Evolutionary conservation across 2,329 filamentous ascomycete species (phyloP).

Genomic region (Beauveria scarabaeidicola): DNA sequence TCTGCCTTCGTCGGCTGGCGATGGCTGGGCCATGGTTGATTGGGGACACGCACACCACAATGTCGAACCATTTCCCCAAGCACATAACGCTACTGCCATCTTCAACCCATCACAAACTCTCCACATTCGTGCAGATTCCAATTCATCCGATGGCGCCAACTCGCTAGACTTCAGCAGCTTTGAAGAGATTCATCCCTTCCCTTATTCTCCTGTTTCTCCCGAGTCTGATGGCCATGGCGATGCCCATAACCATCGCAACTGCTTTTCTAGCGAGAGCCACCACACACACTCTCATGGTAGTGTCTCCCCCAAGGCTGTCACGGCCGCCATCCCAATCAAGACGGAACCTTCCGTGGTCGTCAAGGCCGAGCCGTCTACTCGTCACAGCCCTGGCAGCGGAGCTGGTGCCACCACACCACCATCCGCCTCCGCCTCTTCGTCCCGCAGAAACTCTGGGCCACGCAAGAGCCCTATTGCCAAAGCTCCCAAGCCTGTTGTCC

Average conservation of each 20-base stretch:
- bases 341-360: conserved; percentile 26
- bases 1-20: conserved; percentile 70
- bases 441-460: conserved; percentile 58
- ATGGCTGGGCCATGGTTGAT: conserved; percentile 79
- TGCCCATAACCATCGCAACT: conserved; percentile 50
- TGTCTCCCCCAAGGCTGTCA: conserved; percentile 60
- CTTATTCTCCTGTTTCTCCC: conserved; percentile 74
- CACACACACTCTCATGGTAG: conserved; percentile 36
- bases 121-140: conserved; percentile 78
- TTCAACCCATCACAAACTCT: conserved; percentile 90
- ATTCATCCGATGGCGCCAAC: conserved; percentile 67
- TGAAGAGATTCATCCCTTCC: conserved; percentile 65
- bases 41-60: conserved; percentile 63
- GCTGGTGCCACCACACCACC: conserved; percentile 53
- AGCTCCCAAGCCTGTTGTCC: conserved; percentile 72
- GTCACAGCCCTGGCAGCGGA: conserved; percentile 52
- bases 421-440: conserved; percentile 43
- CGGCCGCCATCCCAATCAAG: conserved; percentile 63
- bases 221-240: conserved; percentile 68
- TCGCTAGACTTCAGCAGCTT: conserved; percentile 67
- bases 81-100: conserved; percentile 50
- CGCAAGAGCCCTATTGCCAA: conserved; percentile 75
- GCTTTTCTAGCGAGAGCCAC: conserved; percentile 48
- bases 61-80: conserved; percentile 48
- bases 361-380: conserved; percentile 41